Evolutionary conservation across 495 filamentous ascomycete species (phyloP).

Genomic region (Penicillium waksmanii): DNA sequence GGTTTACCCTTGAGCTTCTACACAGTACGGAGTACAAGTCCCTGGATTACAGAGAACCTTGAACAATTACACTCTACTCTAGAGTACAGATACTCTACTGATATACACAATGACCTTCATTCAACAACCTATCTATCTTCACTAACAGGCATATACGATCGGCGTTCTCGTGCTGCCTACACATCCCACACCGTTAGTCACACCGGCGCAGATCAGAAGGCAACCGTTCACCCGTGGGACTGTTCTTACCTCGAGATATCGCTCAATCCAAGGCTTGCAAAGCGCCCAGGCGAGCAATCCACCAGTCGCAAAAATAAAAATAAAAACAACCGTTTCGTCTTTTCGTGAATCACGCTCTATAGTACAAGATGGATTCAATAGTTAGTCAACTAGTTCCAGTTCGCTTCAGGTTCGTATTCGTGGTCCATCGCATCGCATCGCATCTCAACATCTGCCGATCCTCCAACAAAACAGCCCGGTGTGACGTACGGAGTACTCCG

Average conservation of each 20-base stretch:
- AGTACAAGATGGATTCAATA: background rate
- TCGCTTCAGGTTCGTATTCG: background rate
- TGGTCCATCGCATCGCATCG: background rate
- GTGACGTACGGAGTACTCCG: background rate
- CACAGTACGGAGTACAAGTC: too few species aligned
- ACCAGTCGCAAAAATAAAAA: constrained; percentile 87
- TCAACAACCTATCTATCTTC: constrained; percentile 23
- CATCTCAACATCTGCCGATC: too few species aligned
- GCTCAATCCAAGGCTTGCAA: constrained; percentile 65
- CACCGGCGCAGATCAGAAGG: background rate
- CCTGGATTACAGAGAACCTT: too few species aligned
- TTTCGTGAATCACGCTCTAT: constrained; percentile 84
- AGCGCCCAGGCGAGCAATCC: constrained; percentile 81
- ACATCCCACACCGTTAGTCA: constrained; percentile 1
- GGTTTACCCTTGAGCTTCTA: too few species aligned
- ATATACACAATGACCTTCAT: too few species aligned
- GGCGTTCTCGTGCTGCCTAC: constrained; percentile 48
- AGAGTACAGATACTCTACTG: too few species aligned
- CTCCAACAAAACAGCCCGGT: background rate
- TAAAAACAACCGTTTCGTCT: constrained; percentile 87
- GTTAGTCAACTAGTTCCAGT: constrained; percentile 14
- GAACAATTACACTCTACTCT: too few species aligned
- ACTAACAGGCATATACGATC: constrained; percentile 49
- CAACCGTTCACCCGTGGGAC: background rate
- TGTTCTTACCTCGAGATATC: constrained; percentile 56